phyloP scores from a whole-genome alignment of 495 filamentous ascomycete genomes.

The Bacidia rubella region DNA sequence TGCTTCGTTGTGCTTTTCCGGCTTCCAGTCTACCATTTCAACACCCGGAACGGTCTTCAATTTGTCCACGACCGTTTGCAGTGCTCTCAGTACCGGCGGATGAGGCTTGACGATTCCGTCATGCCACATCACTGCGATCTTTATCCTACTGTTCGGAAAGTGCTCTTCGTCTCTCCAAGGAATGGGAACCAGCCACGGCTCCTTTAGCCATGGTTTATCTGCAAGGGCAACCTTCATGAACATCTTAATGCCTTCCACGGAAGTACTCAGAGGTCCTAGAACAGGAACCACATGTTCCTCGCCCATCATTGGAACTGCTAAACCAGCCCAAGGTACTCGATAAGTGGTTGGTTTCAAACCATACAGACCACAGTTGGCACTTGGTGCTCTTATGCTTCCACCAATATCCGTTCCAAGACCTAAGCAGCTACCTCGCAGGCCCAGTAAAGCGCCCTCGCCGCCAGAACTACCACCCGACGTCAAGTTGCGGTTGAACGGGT shows the following conservation, averaged over 20 bases:
- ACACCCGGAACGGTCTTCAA: slow-evolving; percentile 35
- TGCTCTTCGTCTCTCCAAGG: slow-evolving; percentile 36
- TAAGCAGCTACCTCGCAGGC: slow-evolving; percentile 24
- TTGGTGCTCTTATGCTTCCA: slow-evolving; percentile 24
- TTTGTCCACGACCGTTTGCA: slow-evolving; percentile 42
- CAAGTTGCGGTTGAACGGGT: slow-evolving; percentile 35
- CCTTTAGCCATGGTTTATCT: slow-evolving; percentile 46
- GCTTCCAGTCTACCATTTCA: slow-evolving; percentile 51
- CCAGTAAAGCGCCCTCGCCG: slow-evolving; percentile 39
- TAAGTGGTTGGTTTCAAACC: slow-evolving; percentile 22
- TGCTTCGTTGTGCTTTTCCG: slow-evolving; percentile 45
- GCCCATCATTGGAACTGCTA: slow-evolving; percentile 33
- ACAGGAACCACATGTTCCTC: slow-evolving; percentile 47
- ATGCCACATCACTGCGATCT: slow-evolving; percentile 54
- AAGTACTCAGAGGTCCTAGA: slow-evolving; percentile 49
- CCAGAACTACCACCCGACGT: slow-evolving; percentile 43
- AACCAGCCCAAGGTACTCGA: slow-evolving; percentile 18
- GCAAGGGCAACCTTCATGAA: slow-evolving; percentile 49
- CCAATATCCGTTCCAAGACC: slow-evolving; percentile 28
- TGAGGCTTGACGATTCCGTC: slow-evolving; percentile 61
- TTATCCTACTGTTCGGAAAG: slow-evolving; percentile 33
- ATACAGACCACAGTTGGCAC: slow-evolving; percentile 24
- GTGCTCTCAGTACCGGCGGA: slow-evolving; percentile 50
- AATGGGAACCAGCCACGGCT: slow-evolving; percentile 44
- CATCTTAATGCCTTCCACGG: slow-evolving; percentile 47